Percentiles rank a stretch among this genome's conserved stretches.
These are phyloP conservation scores for Coemansia sp. DNA, from an alignment of 192 early-diverging fungal species.

Conservation along the genomic window DNA sequence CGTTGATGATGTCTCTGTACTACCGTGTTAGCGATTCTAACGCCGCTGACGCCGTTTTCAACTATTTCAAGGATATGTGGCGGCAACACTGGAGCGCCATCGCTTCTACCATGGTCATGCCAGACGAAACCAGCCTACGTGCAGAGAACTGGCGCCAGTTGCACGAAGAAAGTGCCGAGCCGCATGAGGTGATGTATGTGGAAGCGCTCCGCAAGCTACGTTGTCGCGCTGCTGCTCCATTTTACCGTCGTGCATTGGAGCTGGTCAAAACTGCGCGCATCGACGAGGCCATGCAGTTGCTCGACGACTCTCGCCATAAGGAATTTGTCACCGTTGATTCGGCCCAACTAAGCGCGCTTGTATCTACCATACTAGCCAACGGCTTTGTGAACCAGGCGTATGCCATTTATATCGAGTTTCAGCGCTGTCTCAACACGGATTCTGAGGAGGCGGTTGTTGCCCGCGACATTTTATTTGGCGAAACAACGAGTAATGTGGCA, in stretches of 20 bases:
- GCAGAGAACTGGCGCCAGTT: slow-evolving; percentile 31
- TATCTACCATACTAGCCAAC: slow-evolving; percentile 15
- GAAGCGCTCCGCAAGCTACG: slow-evolving; percentile 17
- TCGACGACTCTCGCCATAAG: slow-evolving; percentile 17
- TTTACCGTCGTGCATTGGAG: slow-evolving; percentile 27
- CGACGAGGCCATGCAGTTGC: slow-evolving; percentile 12
- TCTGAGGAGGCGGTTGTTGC: slow-evolving; percentile 9
- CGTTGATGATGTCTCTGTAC: slow-evolving; percentile 40
- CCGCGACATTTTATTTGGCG: slow-evolving; percentile 18
- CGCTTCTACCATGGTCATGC: slow-evolving; percentile 15
- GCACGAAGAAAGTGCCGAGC: slow-evolving; percentile 12
- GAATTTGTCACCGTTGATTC: slow-evolving; percentile 7
- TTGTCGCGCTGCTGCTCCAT: slow-evolving; percentile 24
- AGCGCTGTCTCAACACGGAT: slow-evolving; percentile 5
- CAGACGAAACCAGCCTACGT: slow-evolving; percentile 21
- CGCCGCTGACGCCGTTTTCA: slow-evolving; percentile 22
- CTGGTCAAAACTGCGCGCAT: slow-evolving; percentile 8
- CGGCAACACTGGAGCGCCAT: slow-evolving; percentile 11
- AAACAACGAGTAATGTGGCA: background rate
- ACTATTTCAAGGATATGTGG: slow-evolving; percentile 15
- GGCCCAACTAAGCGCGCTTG: slow-evolving; percentile 19
- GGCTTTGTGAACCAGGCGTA: slow-evolving; percentile 22
- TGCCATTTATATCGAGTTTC: slow-evolving; percentile 19
- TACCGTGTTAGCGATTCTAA: slow-evolving; percentile 19
- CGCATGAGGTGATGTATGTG: background rate